Evolutionary conservation across 2,329 filamentous ascomycete genomes (phyloP), one percentile per base, ranked within the genome.

Genomic region (Xylaria sp.): DNA sequence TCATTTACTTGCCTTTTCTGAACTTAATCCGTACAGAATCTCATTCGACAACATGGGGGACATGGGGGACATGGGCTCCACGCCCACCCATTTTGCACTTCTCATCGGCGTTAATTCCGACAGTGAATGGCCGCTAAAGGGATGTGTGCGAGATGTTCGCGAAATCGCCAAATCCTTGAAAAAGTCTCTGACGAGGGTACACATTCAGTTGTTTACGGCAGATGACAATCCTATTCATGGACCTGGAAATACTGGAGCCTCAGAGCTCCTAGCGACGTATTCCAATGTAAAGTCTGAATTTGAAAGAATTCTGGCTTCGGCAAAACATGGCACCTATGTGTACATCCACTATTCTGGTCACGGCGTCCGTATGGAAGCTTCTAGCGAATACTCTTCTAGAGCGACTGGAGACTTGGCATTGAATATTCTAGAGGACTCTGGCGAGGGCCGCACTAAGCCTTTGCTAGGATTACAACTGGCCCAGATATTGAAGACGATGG

Each of bases 321-420:
- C 51, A 17, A 11, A n/a, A 12, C 51, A 17, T 39, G 51, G 32
- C 17, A 21, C 2, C n/a, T 21, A 36, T 36, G 51, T 55, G 5
- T 55, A 55, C n/a, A 36, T 55, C 32, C 51, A 55, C 51, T 55
- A 55, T 17, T 55, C 51, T 5, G 51, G 51, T 5, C 51, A 55
- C 30, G 51, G 51, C 5, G n/a, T n/a, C n/a, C n/a, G n/a, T n/a
- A n/a, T n/a, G n/a, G n/a, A n/a, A 55, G 30, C 30, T 17, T 19
- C 51, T 4, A 21, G 30, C 32, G 30, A 55, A 12, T 55, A 34
- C 30, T 55, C 51, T 1, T 34, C 17, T 4, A 36, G 30, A 17
- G 21, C 30, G 17, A 55, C 51, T n/a, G 51, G 51, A 21, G 30
- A 55, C n/a, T 36, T 55, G 30, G 51, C 30, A 1, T 36, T 55